Conservation (phyloP, 345 rosid species). For the Eucalyptus dawsonii region DNA sequence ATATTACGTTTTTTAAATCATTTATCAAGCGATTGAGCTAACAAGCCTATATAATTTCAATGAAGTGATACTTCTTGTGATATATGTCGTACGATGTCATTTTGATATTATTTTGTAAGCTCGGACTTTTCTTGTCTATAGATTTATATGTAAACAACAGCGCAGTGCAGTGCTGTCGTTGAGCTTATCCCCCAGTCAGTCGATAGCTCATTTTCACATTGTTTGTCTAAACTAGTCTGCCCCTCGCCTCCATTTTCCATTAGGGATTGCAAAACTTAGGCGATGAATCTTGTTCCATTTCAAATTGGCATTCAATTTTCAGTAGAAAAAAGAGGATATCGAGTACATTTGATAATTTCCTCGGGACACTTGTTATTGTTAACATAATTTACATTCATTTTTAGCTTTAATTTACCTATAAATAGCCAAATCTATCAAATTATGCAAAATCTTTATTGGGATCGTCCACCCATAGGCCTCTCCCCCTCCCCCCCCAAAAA, state of each 20-base stretch:
- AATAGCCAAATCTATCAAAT: background rate
- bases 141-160: background rate
- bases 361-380: background rate
- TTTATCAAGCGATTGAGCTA: background rate
- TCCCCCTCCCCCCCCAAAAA: too few species aligned
- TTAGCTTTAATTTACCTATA: background rate
- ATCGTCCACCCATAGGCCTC: background rate
- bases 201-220: background rate
- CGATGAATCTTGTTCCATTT: background rate
- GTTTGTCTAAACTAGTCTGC: background rate
- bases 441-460: background rate
- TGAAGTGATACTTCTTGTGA: background rate
- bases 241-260: background rate
- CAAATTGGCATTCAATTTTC: background rate
- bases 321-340: background rate
- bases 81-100: fast-evolving
- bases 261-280: background rate
- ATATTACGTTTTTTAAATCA: background rate
- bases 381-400: background rate
- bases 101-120: background rate
- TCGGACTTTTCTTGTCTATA: background rate
- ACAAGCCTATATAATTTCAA: background rate
- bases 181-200: background rate
- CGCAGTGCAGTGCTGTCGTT: background rate
- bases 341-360: background rate